These are phyloP conservation scores for Chloris gayana DNA, from an alignment of 176 grass and related monocot genomes.

Conservation along the genomic window DNA sequence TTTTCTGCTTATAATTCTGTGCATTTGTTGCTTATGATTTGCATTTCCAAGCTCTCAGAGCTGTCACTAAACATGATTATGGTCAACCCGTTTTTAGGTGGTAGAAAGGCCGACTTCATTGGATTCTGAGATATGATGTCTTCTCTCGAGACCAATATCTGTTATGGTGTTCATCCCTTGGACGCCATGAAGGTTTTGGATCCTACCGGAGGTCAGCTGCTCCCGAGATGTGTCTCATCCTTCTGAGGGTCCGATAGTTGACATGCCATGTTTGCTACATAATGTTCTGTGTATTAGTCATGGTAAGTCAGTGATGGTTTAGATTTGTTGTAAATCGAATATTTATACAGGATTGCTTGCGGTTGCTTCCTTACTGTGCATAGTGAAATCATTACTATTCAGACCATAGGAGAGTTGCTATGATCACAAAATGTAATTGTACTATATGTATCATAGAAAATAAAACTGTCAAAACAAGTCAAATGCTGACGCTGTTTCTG, in stretches of 20 bases:
- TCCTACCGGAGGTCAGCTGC: background rate
- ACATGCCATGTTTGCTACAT: constrained; percentile 17
- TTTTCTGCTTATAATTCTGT: constrained; percentile 2
- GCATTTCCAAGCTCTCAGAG: background rate
- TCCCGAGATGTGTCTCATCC: background rate
- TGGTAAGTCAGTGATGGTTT: constrained; percentile 32
- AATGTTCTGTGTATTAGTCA: constrained; percentile 26
- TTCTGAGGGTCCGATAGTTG: background rate
- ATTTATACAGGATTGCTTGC: constrained; percentile 33
- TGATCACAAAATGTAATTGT: constrained; percentile 41
- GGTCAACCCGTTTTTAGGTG: constrained; percentile 48
- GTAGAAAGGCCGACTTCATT: constrained; percentile 50
- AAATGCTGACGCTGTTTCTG: constrained; percentile 4
- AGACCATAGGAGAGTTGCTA: background rate
- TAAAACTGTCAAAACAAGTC: constrained; percentile 29
- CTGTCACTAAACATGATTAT: constrained; percentile 23
- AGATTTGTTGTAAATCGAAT: constrained; percentile 40
- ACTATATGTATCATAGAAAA: constrained; percentile 41
- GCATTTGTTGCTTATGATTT: constrained; percentile 7
- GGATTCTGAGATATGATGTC: constrained; percentile 59
- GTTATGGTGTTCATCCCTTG: constrained; percentile 8
- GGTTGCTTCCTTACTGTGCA: constrained; percentile 42
- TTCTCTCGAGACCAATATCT: constrained; percentile 12
- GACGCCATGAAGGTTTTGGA: background rate
- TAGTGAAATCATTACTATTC: constrained; percentile 42